These are phyloP conservation scores for Stachybotrys chartarum DNA, from an alignment of 2,329 filamentous ascomycete genomes.

Conservation along the genomic window DNA sequence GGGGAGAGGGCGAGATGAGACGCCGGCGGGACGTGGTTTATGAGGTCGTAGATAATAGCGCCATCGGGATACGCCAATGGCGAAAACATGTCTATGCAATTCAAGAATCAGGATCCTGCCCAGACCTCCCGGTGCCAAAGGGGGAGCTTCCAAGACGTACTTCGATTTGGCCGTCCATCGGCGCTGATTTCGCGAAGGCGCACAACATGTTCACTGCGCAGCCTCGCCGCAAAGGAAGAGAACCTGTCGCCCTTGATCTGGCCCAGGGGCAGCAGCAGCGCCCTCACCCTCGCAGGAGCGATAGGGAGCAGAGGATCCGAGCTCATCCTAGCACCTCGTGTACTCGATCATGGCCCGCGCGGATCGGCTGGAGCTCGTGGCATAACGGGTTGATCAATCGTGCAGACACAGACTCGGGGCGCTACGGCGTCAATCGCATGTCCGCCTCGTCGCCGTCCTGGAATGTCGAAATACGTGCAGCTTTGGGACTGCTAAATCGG, in stretches of 20 bases:
- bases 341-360: slow-evolving; percentile 22
- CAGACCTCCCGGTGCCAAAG: slow-evolving; percentile 1
- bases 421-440: background rate
- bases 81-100: slow-evolving; percentile 75
- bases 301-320: slow-evolving; percentile 85
- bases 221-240: slow-evolving; percentile 65
- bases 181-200: slow-evolving; percentile 80
- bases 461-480: no score
- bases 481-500: background rate
- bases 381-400: background rate
- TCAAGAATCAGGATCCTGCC: slow-evolving; percentile 9
- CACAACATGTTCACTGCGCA: slow-evolving; percentile 74
- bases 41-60: slow-evolving; percentile 80
- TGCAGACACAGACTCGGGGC: no score
- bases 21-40: slow-evolving; percentile 69
- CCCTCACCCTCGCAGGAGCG: slow-evolving; percentile 85
- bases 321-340: slow-evolving; percentile 61
- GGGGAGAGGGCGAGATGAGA: slow-evolving; percentile 76
- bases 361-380: background rate
- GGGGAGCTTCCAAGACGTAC: slow-evolving; percentile 40
- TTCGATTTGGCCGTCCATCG: slow-evolving; percentile 78
- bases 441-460: background rate
- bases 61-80: slow-evolving; percentile 82
- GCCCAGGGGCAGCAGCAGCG: slow-evolving; percentile 78
- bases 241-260: slow-evolving; percentile 80